phyloP scores from a whole-genome alignment of 306 rosid species.

The Vicia faba region DNA sequence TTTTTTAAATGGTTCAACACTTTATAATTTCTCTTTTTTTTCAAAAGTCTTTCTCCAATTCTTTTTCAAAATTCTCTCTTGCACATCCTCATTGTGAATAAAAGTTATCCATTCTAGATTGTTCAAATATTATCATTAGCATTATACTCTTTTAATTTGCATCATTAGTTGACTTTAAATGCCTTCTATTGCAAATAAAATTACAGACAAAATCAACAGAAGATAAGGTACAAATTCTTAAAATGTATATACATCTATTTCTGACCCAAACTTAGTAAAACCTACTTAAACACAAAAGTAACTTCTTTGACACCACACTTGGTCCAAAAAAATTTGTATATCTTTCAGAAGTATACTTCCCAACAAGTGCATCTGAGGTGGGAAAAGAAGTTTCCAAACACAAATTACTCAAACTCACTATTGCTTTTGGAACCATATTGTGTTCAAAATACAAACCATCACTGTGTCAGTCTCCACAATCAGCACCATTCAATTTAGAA shows the following conservation, averaged over 20 bases:
- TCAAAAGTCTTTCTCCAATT: too few species aligned
- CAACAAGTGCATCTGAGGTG: not conserved
- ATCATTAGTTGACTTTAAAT: not conserved
- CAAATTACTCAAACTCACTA: conserved; percentile 30
- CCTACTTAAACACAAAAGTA: conserved; percentile 17
- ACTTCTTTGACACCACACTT: not conserved
- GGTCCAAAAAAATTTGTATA: not conserved
- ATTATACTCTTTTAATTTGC: not conserved
- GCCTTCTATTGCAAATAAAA: conserved; percentile 8
- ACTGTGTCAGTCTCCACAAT: conserved; percentile 43
- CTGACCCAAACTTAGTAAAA: conserved; percentile 32
- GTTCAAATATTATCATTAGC: not conserved
- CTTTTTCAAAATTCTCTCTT: too few species aligned
- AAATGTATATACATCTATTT: conserved; percentile 41
- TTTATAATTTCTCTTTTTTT: too few species aligned
- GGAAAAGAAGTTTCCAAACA: not conserved
- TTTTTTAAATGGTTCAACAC: too few species aligned
- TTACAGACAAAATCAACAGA: conserved; percentile 29
- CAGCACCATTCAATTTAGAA: conserved; percentile 39
- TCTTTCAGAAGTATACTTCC: not conserved
- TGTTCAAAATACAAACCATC: conserved; percentile 44
- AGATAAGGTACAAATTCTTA: conserved; percentile 30
- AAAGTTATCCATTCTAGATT: too few species aligned
- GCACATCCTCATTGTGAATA: too few species aligned
- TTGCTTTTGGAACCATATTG: conserved; percentile 34